Evolutionary conservation across 257 asterid species (phyloP), one percentile per base, ranked within the genome.

Genomic region (Galeopsis tetrahit): DNA sequence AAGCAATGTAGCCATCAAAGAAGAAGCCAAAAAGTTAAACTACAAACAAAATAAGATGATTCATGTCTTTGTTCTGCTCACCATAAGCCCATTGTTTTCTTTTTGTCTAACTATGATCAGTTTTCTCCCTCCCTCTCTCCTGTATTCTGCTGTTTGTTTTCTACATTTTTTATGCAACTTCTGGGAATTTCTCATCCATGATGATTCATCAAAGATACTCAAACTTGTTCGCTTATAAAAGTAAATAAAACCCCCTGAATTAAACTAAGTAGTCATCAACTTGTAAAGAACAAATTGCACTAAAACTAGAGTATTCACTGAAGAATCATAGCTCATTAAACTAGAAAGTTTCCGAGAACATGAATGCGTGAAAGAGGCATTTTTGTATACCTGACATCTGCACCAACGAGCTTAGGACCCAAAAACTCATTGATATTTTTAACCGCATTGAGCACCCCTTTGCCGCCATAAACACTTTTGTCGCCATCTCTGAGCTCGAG

Each of bases 401-500:
- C 80, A 35, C 99, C 99, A 55, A 82, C 38, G 74, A 95, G 99
- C 84, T 91, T 88, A 60, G 97, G 97, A 5, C 96, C 96, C 86
- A 95, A 79, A 5, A 78, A 64, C 1, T 85, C 84, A 72, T 95
- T 95, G 43, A 95, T 85, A 78, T 95, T 95, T 35, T 68, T 73
- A 3, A 95, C 97, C 5, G 99, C 98, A 78, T 83, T 87, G 60
- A 95, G 84, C 28, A 95, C 99, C 2, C 99, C 97, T 81, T 95
- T 95, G 49, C 98, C 99, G 10, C 98, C 99, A 74, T 86, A 95
- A 4, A 90, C 92, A 57, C 74, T 73, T 81, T 88, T 87, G 72
- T 95, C 97, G 7, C 92, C 97, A 72, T 95, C 99, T 81, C 98
- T 90, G 51, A 94, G 90, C 89, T 94, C 98, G 40, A 94, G 82